phyloP scores from a whole-genome alignment of 768 basidiomycete genomes.

The Phaeotremella fagi region DNA sequence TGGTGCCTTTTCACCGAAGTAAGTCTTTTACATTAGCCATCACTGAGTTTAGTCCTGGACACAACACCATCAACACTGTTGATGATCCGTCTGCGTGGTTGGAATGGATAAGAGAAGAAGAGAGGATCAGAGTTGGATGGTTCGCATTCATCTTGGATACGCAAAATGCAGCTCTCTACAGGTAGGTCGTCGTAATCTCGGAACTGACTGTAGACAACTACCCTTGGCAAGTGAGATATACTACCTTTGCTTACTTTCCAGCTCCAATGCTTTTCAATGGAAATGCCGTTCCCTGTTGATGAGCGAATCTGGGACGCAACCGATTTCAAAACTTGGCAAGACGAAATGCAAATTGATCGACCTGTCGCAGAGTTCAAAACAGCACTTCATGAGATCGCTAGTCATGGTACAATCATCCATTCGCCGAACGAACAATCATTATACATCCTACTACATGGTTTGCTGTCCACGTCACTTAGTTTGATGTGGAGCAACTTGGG shows the following conservation, averaged over 20 bases:
- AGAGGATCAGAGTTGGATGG: conserved; percentile 15
- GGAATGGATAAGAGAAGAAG: conserved; percentile 20
- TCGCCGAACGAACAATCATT: conserved; percentile 2
- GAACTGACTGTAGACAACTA: too few relatives aligned
- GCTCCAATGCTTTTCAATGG: conserved; percentile 14
- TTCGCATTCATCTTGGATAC: conserved; percentile 22
- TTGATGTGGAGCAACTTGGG: conserved; percentile 20
- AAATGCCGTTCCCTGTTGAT: conserved; percentile 8
- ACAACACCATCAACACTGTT: too few relatives aligned
- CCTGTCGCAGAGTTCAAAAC: neutral
- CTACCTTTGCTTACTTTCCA: too few relatives aligned
- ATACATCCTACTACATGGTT: conserved; percentile 16
- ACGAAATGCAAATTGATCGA: too few relatives aligned
- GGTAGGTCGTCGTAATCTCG: too few relatives aligned
- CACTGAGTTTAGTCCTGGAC: too few relatives aligned
- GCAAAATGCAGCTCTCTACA: conserved; percentile 18
- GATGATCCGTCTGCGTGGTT: conserved; percentile 18
- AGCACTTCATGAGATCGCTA: conserved; percentile 12
- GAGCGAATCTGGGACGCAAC: conserved; percentile 7
- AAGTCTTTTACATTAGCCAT: too few relatives aligned
- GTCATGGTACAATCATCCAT: conserved; percentile 6
- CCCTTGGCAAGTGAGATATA: too few relatives aligned
- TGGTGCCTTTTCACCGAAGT: conserved; percentile 11
- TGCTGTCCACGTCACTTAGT: conserved; percentile 14
- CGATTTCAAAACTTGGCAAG: too few relatives aligned